Evolutionary conservation across 352 stramenopile genomes (phyloP).

Genomic region (Globisporangium abappressorium): DNA sequence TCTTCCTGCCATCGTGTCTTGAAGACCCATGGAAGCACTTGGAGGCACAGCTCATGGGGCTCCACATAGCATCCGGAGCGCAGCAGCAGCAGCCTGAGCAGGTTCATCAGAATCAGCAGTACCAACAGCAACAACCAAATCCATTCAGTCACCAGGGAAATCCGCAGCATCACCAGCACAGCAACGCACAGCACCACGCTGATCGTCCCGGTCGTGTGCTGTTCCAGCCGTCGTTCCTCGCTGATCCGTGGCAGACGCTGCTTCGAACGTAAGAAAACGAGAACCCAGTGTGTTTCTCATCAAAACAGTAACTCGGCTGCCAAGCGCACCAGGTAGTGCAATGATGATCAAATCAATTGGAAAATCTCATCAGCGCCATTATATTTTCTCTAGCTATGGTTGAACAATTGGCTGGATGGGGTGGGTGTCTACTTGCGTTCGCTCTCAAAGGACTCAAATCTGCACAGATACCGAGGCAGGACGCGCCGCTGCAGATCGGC

Average conservation of each 20-base stretch:
- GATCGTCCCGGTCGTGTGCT: slow-evolving; percentile 45
- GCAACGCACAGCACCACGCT: not conserved
- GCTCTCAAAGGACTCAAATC: not conserved
- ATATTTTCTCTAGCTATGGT: not conserved
- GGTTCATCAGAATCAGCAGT: slow-evolving; percentile 11
- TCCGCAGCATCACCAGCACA: slow-evolving; percentile 1
- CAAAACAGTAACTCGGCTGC: not conserved
- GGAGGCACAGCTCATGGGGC: slow-evolving; percentile 9
- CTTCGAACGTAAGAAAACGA: not conserved
- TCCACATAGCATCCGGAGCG: not conserved
- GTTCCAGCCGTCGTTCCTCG: slow-evolving; percentile 70
- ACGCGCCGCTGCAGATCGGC: slow-evolving; percentile 10
- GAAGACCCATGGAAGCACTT: slow-evolving; percentile 62
- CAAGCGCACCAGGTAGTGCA: not conserved
- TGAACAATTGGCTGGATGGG: not conserved
- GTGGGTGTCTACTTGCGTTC: not conserved
- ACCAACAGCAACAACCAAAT: slow-evolving; percentile 18
- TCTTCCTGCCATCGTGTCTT: slow-evolving; percentile 68
- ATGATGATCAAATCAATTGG: not conserved
- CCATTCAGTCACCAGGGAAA: not conserved
- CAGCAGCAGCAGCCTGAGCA: not conserved
- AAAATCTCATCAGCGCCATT: not conserved
- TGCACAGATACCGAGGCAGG: slow-evolving; percentile 16
- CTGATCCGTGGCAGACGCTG: slow-evolving; percentile 48
- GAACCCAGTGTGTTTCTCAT: not conserved